Conservation (phyloP, 805 yeast genomes). For the Metschnikowia kofuensis region DNA sequence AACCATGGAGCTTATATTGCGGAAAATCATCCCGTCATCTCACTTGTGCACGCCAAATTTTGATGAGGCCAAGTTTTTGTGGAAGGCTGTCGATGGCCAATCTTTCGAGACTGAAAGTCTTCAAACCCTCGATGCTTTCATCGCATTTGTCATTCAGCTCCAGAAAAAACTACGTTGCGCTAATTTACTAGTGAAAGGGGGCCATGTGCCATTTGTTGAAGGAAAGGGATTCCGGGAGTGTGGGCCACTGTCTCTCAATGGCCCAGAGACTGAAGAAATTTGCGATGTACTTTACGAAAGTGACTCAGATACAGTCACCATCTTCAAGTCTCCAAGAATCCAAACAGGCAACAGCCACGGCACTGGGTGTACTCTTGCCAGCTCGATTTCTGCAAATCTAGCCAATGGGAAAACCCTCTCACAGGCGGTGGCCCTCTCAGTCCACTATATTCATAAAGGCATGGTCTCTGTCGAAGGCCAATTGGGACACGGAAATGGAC, state of each 20-base stretch:
- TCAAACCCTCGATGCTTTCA: conserved; percentile 33
- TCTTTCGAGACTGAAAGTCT: conserved; percentile 19
- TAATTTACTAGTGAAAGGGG: conserved; percentile 74
- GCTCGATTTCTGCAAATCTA: conserved; percentile 73
- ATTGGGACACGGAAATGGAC: conserved; percentile 7
- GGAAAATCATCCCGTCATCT: conserved; percentile 48
- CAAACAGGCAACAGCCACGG: conserved; percentile 70
- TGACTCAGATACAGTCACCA: conserved; percentile 27
- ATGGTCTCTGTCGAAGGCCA: conserved; percentile 31
- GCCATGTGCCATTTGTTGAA: conserved; percentile 56
- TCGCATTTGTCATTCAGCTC: conserved; percentile 22
- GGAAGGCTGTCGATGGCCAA: conserved; percentile 19
- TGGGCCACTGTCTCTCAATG: neutral
- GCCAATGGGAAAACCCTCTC: conserved; percentile 51
- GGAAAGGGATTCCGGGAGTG: neutral
- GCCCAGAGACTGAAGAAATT: conserved; percentile 21
- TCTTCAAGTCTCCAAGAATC: conserved; percentile 47
- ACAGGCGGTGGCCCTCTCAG: conserved; percentile 53
- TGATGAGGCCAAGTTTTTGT: conserved; percentile 55
- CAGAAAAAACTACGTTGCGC: conserved; percentile 36
- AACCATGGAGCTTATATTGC: conserved; percentile 43
- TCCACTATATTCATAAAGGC: conserved; percentile 67
- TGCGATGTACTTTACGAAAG: conserved; percentile 55
- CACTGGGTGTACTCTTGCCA: conserved; percentile 85
- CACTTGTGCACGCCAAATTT: conserved; percentile 73